A percentile compares a stretch with the other conserved stretches of the same genome.
phyloP scores from a whole-genome alignment of 768 basidiomycete genomes.

The Pleurotus platypus region DNA sequence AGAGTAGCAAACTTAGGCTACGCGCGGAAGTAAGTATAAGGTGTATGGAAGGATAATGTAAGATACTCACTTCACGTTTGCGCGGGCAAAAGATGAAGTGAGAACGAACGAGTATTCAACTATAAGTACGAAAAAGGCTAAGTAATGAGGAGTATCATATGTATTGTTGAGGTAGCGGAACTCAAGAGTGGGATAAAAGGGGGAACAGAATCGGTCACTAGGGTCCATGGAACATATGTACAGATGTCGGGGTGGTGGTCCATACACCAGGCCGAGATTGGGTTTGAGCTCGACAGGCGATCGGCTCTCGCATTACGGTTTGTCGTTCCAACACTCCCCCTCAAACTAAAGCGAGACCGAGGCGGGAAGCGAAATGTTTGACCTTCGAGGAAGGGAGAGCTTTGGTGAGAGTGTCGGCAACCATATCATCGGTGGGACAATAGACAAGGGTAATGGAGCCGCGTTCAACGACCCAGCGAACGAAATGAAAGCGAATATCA shows the following conservation, averaged over 20 bases:
- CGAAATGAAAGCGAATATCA: constrained; percentile 26
- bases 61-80: neutral
- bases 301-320: neutral
- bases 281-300: neutral
- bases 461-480: constrained; percentile 18
- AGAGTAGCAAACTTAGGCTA: neutral
- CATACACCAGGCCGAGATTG: neutral
- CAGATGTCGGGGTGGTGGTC: neutral
- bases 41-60: neutral
- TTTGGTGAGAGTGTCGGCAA: constrained; percentile 25
- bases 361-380: constrained; percentile 4
- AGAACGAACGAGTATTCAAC: neutral
- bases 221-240: neutral
- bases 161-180: neutral
- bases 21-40: neutral
- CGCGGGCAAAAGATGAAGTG: neutral
- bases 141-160: neutral
- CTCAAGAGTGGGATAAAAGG: neutral
- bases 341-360: constrained; percentile 7
- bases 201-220: neutral
- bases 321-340: neutral
- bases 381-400: constrained; percentile 10
- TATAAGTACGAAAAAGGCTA: neutral
- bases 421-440: constrained; percentile 20
- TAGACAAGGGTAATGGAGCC: constrained; percentile 7